Evolutionary conservation across 768 basidiomycete species (phyloP).

Genomic region (Vararia minispora): DNA sequence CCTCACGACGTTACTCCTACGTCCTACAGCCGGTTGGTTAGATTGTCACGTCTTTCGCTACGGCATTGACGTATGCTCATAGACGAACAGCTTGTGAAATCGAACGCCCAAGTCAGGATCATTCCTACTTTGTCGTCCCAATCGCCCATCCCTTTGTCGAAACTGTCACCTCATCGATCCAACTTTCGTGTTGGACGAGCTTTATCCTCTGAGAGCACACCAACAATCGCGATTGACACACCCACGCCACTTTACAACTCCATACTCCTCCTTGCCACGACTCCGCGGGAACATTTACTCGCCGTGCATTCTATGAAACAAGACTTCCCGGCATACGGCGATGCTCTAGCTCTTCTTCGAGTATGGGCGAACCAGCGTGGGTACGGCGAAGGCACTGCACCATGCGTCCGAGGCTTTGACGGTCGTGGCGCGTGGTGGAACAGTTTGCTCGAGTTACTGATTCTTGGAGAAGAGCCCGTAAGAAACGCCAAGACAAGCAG

Average conservation of each 20-base stretch:
- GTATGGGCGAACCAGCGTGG: constrained; percentile 89
- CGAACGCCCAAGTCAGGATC: constrained; percentile 62
- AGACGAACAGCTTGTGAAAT: constrained; percentile 42
- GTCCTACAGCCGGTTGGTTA: constrained; percentile 38
- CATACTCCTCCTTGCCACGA: constrained; percentile 43
- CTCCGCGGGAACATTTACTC: constrained; percentile 38
- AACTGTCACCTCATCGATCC: constrained; percentile 64
- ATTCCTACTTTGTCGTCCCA: constrained; percentile 51
- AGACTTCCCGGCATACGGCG: constrained; percentile 45
- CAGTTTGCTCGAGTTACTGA: constrained; percentile 44
- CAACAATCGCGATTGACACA: constrained; percentile 19
- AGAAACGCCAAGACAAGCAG: constrained; percentile 21
- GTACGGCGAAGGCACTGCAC: constrained; percentile 44
- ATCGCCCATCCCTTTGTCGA: constrained; percentile 54
- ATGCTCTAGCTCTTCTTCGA: constrained; percentile 69
- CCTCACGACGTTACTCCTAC: constrained; percentile 51
- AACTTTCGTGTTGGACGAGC: constrained; percentile 42
- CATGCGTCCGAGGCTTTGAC: constrained; percentile 63
- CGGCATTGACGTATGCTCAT: not conserved
- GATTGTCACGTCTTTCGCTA: not conserved
- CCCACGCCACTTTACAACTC: constrained; percentile 79
- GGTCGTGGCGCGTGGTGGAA: constrained; percentile 60
- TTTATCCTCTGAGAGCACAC: constrained; percentile 18
- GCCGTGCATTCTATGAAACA: constrained; percentile 34
- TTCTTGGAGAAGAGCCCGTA: constrained; percentile 55